Base-by-base conservation (phyloP, 179 eudicot species). In the Corrigiola litoralis region DNA sequence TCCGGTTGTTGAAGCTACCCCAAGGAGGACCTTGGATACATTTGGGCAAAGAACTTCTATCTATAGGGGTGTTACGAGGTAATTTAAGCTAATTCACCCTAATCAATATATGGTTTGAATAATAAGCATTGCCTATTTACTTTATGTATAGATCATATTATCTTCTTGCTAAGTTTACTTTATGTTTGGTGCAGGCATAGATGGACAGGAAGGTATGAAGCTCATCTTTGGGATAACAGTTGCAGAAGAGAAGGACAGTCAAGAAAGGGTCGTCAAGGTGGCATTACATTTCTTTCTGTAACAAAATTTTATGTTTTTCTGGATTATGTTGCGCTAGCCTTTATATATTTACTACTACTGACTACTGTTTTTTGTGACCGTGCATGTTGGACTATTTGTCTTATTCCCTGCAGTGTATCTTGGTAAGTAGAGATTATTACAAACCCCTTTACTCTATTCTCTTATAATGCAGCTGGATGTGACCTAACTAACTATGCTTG, bases 231-330 rank as follows among this genome's bases (percentile, higher is more conserved):
- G 98, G 98, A 92, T 72, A 92, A 92, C 69, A 92, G 96, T 63
- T 89, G 98, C 75, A 84, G 98, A 78, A 89, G 98, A 73, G 98
- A 92, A 79, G 98, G 98, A 3, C 98, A 92, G 40, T 92, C 98
- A 13, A 84, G 98, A 57, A 92, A 92, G 81, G 98, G 98, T 58
- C 98, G 96, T 65, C 98, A 92, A 92, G 98, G 98, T 92, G 2
- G 36, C 11, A 18, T 42, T 37, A 32, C 0, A 3, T 67, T 1
- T 13, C 36, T 6, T 6, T 36, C n/a, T 41, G 16, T 36, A 0
- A 9, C 51, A 10, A 27, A 11, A 34, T 18, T 47, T 13, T 46
- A 38, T 32, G 8, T 27, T 8, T 2, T 9, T 1, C 4, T 61
- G n/a, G n/a, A n/a, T n/a, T n/a, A n/a, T n/a, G n/a, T n/a, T 8